These are phyloP conservation scores for Exophiala xenobiotica DNA, from an alignment of 2,329 filamentous ascomycete species.

Conservation along the genomic window DNA sequence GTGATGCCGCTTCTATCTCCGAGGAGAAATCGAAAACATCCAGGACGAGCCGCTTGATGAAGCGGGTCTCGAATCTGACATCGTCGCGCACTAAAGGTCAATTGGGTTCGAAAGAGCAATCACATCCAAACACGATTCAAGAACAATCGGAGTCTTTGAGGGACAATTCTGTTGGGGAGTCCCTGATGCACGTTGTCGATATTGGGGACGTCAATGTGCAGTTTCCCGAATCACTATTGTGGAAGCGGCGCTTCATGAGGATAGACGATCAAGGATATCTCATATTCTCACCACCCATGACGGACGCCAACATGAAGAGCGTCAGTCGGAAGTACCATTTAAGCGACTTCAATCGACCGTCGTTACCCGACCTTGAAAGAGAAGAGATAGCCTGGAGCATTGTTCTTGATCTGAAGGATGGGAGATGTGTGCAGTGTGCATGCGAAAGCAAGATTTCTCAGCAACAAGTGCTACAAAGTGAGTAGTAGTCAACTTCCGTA, in stretches of 20 bases:
- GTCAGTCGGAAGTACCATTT: conserved; percentile 80
- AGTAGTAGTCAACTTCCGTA: conserved; percentile 30
- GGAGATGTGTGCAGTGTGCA: conserved; percentile 62
- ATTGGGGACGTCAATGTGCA: conserved; percentile 94
- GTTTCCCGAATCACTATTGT: conserved; percentile 91
- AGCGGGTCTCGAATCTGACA: conserved; percentile 63
- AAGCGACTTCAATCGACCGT: conserved; percentile 75
- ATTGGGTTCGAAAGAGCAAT: conserved; percentile 45
- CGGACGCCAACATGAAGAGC: conserved; percentile 58
- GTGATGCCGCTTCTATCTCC: conserved; percentile 35
- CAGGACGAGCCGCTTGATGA: conserved; percentile 62
- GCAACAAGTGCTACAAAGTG: conserved; percentile 51
- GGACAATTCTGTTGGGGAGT: conserved; percentile 18
- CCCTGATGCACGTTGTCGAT: conserved; percentile 58
- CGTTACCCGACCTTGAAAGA: conserved; percentile 82
- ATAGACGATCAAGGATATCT: conserved; percentile 82
- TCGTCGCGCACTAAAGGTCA: conserved; percentile 42
- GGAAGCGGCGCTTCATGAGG: conserved; percentile 89
- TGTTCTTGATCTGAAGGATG: conserved; percentile 61
- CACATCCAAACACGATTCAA: conserved; percentile 37
- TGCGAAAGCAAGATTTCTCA: conserved; percentile 58
- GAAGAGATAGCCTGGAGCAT: conserved; percentile 91
- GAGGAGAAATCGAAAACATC: conserved; percentile 54
- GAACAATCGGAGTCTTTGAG: conserved; percentile 32
- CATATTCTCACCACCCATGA: conserved; percentile 70